phyloP scores from a whole-genome alignment of 768 basidiomycete genomes.

The Kwoniella europaea region DNA sequence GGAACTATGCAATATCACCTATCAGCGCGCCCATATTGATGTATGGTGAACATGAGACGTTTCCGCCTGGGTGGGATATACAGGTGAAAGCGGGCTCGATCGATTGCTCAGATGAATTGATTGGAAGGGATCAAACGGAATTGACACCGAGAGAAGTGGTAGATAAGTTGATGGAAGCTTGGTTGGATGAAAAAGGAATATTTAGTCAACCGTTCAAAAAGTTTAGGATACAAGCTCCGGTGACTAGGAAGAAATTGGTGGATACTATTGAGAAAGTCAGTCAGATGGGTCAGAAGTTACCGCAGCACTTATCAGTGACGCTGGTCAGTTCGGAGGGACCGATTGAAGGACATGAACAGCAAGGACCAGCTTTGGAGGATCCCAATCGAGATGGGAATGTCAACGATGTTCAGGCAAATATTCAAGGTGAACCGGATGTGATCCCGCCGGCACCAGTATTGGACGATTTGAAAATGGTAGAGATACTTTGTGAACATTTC shows the following conservation, averaged over 20 bases:
- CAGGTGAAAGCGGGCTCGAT: not conserved
- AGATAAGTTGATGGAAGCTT: not conserved
- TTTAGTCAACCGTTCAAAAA: not conserved
- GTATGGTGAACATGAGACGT: not conserved
- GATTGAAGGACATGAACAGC: not conserved
- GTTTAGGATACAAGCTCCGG: not conserved
- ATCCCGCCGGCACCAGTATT: not conserved
- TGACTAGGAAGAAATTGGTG: not conserved
- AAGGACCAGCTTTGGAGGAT: not conserved
- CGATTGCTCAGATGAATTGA: not conserved
- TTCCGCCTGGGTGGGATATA: not conserved
- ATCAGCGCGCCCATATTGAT: not conserved
- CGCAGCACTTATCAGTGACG: not conserved
- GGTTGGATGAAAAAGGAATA: not conserved
- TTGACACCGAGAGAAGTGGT: not conserved
- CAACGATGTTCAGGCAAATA: not conserved
- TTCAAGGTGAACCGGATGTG: not conserved
- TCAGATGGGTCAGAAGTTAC: not conserved
- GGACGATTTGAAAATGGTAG: not conserved
- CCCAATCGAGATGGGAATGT: not conserved
- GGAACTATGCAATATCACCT: not conserved
- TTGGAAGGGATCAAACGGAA: not conserved
- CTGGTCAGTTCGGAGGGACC: not conserved
- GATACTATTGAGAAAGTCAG: not conserved
- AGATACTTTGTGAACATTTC: not conserved